A percentile compares a stretch with the other conserved stretches of the same genome.
Conservation (phyloP, 73 alveolate species). For the Blepharisma japonicum region DNA sequence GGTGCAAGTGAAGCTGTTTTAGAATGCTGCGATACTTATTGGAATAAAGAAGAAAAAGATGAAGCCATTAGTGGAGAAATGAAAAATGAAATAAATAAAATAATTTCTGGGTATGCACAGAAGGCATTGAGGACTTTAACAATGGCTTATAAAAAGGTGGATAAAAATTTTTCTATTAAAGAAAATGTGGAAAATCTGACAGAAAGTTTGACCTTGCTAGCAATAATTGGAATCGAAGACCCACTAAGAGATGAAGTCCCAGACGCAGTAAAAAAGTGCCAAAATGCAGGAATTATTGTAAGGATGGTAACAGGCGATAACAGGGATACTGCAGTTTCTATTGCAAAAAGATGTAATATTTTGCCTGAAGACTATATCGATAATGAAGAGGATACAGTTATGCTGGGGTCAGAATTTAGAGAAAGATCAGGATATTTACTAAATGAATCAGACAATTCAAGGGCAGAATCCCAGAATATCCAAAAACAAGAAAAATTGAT, state of each 20-base stretch:
- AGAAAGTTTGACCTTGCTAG: conserved; percentile 44
- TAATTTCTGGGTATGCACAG: conserved; percentile 59
- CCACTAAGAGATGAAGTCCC: conserved; percentile 82
- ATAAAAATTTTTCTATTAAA: conserved; percentile 40
- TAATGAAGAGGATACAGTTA: conserved; percentile 72
- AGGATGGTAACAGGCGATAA: conserved; percentile 96
- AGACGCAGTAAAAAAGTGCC: conserved; percentile 75
- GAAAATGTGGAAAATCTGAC: conserved; percentile 59
- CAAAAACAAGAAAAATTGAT: conserved; percentile 31
- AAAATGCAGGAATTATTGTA: conserved; percentile 82
- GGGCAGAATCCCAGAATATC: conserved; percentile 33
- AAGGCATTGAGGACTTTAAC: conserved; percentile 75
- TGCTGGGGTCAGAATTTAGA: conserved; percentile 83
- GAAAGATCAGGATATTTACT: conserved; percentile 47
- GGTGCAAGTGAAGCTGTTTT: conserved; percentile 80
- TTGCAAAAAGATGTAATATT: conserved; percentile 81
- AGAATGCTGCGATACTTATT: conserved; percentile 48
- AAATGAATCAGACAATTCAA: conserved; percentile 40
- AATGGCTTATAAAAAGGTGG: conserved; percentile 68
- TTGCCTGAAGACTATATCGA: conserved; percentile 59
- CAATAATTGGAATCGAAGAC: conserved; percentile 84
- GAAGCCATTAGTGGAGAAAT: conserved; percentile 41
- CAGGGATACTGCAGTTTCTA: conserved; percentile 90
- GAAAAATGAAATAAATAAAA: not conserved
- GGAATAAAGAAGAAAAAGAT: conserved; percentile 39